Conservation (phyloP, 441 rosid genomes). For the Populus hybrid region DNA sequence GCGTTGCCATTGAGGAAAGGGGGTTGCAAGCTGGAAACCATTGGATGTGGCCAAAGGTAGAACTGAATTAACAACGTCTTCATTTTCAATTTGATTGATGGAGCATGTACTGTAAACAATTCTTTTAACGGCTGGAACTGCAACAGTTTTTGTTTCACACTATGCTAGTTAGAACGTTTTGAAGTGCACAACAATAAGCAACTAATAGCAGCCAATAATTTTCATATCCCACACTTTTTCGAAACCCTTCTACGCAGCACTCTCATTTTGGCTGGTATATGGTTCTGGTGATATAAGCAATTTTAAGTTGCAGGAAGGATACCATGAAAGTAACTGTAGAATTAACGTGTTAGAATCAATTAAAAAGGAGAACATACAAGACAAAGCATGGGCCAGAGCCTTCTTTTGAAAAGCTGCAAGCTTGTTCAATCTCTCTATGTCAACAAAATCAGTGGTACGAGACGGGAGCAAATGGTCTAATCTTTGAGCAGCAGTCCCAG, state of each 20-base stretch:
- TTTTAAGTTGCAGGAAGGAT: neutral
- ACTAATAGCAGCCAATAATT: neutral
- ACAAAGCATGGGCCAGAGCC: constrained; percentile 78
- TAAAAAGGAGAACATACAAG: constrained; percentile 45
- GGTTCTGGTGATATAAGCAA: neutral
- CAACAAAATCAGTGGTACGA: constrained; percentile 27
- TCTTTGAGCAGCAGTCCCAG: constrained; percentile 76
- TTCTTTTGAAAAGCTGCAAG: constrained; percentile 82
- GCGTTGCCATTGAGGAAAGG: constrained; percentile 70
- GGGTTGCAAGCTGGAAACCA: constrained; percentile 61
- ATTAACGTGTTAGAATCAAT: neutral
- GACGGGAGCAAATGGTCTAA: constrained; percentile 92
- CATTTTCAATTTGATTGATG: constrained; percentile 76
- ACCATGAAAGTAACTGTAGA: neutral
- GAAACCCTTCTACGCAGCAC: no score
- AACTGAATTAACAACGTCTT: constrained; percentile 69
- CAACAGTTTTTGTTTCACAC: neutral
- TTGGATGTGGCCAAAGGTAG: constrained; percentile 56
- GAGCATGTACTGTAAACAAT: constrained; percentile 93
- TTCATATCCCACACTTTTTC: neutral
- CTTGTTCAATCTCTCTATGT: constrained; percentile 55
- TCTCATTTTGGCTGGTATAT: neutral
- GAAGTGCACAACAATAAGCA: neutral
- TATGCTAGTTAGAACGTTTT: neutral
- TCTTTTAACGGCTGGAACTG: constrained; percentile 85